Base-by-base conservation (phyloP, 1,284 basidiomycete genomes). In the Trichosporon coremiiforme region DNA sequence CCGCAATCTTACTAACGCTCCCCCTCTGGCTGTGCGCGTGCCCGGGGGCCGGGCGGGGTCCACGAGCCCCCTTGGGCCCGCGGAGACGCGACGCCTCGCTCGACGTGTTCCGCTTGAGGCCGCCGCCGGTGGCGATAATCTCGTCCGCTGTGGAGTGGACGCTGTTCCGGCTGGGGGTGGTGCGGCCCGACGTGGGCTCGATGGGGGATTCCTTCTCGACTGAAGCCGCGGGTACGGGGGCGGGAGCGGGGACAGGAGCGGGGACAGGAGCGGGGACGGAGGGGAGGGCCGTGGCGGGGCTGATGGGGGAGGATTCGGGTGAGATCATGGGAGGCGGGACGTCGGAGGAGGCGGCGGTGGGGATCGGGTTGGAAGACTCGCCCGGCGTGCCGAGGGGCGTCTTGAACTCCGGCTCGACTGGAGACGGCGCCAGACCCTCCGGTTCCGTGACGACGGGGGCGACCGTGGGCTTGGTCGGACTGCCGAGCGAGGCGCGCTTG, bases 41-140 rank as follows among this genome's bases (percentile, higher is more conserved):
- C 1, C 77, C 63, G 0, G 74, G 73, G 8, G 76, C 77, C 0
- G 81, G 76, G 60, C 79, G 68, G 2, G 80, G 81, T 2, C 80
- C 80, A 60, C 80, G 35, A 35, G 65, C 65, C 35, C 50, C 50
- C 33, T 66, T 35, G 47, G 65, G n/a, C 8, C 50, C 50, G 33
- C 35, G 20, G 65, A 66, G 65, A 47, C 65, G 50, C 17, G 50
- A 35, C 47, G 50, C 50, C 65, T 66, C 47, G 38, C 80, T 82
- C 4, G 87, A 86, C 22, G 82, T 80, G 68, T 85, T 81, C 70
- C 87, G 70, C 70, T 80, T 83, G 71, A 86, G 75, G 45, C 83
- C 80, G 38, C 76, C 82, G 47, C 71, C 20, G 20, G 68, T 45
- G n/a, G 65, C 70, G 33, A 77, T 55, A 1, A 71, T 66, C 53